Base-by-base conservation (phyloP, 2,329 filamentous ascomycete genomes). In the Xylariaceae sp. region DNA sequence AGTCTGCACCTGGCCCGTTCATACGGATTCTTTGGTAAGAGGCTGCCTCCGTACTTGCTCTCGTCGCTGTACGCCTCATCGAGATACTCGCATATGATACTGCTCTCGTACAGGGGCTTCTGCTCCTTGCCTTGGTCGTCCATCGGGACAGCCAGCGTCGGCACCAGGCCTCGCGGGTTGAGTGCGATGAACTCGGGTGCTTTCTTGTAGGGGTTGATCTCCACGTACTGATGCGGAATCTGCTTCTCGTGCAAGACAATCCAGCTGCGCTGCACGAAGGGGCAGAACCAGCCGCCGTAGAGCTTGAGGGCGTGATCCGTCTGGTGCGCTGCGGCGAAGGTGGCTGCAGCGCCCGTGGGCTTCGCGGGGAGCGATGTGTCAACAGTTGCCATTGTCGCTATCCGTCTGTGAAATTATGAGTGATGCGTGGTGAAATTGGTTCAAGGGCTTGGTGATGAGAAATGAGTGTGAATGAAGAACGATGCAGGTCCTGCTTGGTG, bases 141-240 rank as follows among this genome's bases (percentile, higher is more conserved):
- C 2, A 57, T 45, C 0, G 70, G 69, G 11, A 79, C 71, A 1
- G 65, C 73, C 1, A 90, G 69, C 0, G 85, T 89, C 0, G 87
- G 87, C 2, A 90, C 82, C 1, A 90, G 71, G 1, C 86, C 86
- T 11, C 85, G 77, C 0, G 86, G 86, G 56, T 91, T 91, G 48
- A 90, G 69, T 8, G 73, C 71, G 17, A 90, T 69, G 19, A 89
- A 81, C 1, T 76, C 79, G 3, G 76, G 64, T 0, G 78, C 79
- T 56, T 90, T 90, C 61, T 81, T 69, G 68, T 89, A 89, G 0
- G 86, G 86, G 61, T 89, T 89, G 44, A 89, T 82, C 67, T 87
- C 83, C 49, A 86, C 71, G 60, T 87, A 88, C 64, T 89, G 81
- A 59, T 90, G 83, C 13, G 78, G 76, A 22, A 89, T 83, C 2